Conservation (phyloP, 1,139 yeast genomes). For the Pneumocystis canis region DNA sequence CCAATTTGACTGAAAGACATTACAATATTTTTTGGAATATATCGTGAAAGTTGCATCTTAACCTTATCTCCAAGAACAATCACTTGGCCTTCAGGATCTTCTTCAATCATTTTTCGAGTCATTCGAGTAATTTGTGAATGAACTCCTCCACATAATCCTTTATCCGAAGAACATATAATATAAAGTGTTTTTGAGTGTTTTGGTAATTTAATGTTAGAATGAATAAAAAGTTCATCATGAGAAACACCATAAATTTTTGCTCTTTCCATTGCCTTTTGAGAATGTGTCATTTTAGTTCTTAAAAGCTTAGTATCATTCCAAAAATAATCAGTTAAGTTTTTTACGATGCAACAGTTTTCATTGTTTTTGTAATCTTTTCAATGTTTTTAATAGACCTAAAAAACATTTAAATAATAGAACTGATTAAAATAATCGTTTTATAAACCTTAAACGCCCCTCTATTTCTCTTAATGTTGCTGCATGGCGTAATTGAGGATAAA, state of each 20-base stretch:
- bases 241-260: constrained; percentile 76
- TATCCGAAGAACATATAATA: constrained; percentile 86
- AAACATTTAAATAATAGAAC: neutral
- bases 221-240: constrained; percentile 62
- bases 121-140: constrained; percentile 88
- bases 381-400: constrained; percentile 49
- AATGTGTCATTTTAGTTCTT: constrained; percentile 75
- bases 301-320: neutral
- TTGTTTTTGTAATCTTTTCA: constrained; percentile 97
- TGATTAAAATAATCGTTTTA: constrained; percentile 21
- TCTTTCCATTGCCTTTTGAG: constrained; percentile 86
- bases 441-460: constrained; percentile 93
- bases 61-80: constrained; percentile 90
- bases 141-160: constrained; percentile 96
- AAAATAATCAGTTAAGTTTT: neutral
- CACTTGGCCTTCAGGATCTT: constrained; percentile 59
- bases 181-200: constrained; percentile 48
- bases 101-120: constrained; percentile 39
- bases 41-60: constrained; percentile 75
- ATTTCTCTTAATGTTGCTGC: constrained; percentile 94
- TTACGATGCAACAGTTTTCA: constrained; percentile 91
- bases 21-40: constrained; percentile 52
- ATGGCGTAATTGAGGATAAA: neutral
- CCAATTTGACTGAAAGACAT: constrained; percentile 82
- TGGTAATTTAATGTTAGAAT: constrained; percentile 60